Base-by-base conservation (phyloP, 2,329 filamentous ascomycete genomes). In the Nannizziopsis barbatae region DNA sequence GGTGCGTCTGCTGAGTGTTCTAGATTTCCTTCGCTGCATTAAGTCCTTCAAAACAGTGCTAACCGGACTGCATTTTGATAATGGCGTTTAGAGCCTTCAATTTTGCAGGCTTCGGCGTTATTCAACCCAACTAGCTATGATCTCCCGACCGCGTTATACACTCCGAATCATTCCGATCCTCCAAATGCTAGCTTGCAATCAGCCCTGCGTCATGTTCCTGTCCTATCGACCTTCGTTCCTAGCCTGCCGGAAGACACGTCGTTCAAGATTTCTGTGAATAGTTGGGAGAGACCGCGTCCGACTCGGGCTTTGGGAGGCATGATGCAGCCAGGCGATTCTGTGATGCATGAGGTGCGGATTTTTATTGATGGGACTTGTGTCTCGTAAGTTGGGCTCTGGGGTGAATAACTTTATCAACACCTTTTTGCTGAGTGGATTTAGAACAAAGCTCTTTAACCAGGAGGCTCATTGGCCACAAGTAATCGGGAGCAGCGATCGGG, bases 231-330 rank as follows among this genome's bases (percentile, higher is more conserved):
- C 52, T 90, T 86, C 60, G 72, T 87, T 39, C 80, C 84, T 1
- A 83, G 80, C 51, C 69, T 87, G 8, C 58, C 71, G 2, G 61
- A 68, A 0, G 76, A 77, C 18, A 69, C 69, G 22, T 71, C 77
- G 0, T 89, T 88, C 63, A 76, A 80, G 53, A 73, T 89, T 43
- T 89, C 85, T 2, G 72, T 90, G 42, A 84, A 89, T 65, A 81
- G 75, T 50, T 90, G 85, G 85, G 74, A 74, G 12, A 72, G 69
- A 3, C 81, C 81, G 5, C 69, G 71, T 14, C 66, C 79, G 47
- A 83, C 78, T 55, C 72, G 76, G 39, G 71, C 75, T 56, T 73
- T 78, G 31, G 72, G 71, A 51, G 68, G 68, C 39, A 72, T 78
- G 58, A 77, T 74, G 65, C 75, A 77, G 52, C 70, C 75, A 39